Base-by-base conservation (phyloP, 2,329 filamentous ascomycete species). In the Aspergillus awamori region DNA sequence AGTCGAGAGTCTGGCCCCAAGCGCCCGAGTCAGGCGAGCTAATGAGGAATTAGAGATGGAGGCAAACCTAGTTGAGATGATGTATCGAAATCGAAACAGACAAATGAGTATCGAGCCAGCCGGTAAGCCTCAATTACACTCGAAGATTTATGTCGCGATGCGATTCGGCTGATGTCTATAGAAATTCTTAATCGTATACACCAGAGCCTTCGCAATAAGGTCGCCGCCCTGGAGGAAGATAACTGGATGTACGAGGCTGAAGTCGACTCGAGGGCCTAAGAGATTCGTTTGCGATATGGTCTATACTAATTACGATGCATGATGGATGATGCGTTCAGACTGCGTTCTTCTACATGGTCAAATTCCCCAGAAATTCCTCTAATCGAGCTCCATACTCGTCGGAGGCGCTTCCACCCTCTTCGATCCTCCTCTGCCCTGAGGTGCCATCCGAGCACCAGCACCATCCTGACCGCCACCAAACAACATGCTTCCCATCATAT, bases 401-500 rank as follows among this genome's bases (percentile, higher is more conserved):
- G 79, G 80, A 51, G 79, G 76, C 33, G 77, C 78, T 59, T 81
- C 80, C 38, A 82, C 80, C 66, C 76, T 81, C 73, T 79, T 83
- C 45, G 77, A 72, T 60, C 81, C 65, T 33, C 57, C 63, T 57
- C 66, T 69, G n/a, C 65, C 63, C 62, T 75, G 74, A 28, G 71
- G 64, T 52, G 68, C 66, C 33, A 79, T 80, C 47, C 55, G 56
- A 58, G 75, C 72, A 41, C 71, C 75, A 36, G 74, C 73, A 53
- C 78, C 75, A 39, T 67, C 68, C 22, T 84, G 85, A 26, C 83
- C 85, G 6, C 87, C 89, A 20, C 92, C 92, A 53, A 93, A 93
- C 72, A 99, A 91, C 83, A 99, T 87, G 64, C 88, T 93, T 52
- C 93, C 93, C 91, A 99, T 96, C 93, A 99, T 98, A 75, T 99